These are phyloP conservation scores for Cryptococcus sp. DNA, from an alignment of 1,284 basidiomycete genomes.

Conservation along the genomic window DNA sequence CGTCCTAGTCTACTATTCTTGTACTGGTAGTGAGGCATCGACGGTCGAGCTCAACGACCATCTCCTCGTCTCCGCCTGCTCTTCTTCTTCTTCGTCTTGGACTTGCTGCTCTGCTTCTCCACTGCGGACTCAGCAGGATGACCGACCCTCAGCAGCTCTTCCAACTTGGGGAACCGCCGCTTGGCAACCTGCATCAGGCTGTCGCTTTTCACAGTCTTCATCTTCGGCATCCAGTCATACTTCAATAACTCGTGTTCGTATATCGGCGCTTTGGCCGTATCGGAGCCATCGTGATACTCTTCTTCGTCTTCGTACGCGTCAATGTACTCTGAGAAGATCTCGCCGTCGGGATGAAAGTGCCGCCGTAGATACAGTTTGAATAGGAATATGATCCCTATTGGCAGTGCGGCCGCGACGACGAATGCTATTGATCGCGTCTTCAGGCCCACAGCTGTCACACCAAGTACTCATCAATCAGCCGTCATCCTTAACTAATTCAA, in stretches of 20 bases:
- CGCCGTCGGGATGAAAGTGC: conserved; percentile 11
- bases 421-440: conserved; percentile 20
- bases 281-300: not conserved
- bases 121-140: not conserved
- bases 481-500: conserved; percentile 1
- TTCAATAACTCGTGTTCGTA: conserved; percentile 19
- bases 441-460: conserved; percentile 11
- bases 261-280: conserved; percentile 1
- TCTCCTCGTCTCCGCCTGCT: not conserved
- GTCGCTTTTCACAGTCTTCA: conserved; percentile 16
- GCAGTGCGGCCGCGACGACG: conserved; percentile 13
- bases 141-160: conserved; percentile 7
- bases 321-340: not conserved
- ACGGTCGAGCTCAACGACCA: not conserved
- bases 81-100: conserved; percentile 2
- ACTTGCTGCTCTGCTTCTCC: not conserved
- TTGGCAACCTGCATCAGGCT: conserved; percentile 12
- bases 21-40: not conserved
- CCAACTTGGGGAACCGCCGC: conserved; percentile 11
- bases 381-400: conserved; percentile 13
- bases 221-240: conserved; percentile 21
- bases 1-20: too few species aligned
- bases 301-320: not conserved
- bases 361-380: conserved; percentile 20
- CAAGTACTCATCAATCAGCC: not conserved